Conservation (phyloP, 1,139 yeast species). For the Geotrichum aggregatum region DNA sequence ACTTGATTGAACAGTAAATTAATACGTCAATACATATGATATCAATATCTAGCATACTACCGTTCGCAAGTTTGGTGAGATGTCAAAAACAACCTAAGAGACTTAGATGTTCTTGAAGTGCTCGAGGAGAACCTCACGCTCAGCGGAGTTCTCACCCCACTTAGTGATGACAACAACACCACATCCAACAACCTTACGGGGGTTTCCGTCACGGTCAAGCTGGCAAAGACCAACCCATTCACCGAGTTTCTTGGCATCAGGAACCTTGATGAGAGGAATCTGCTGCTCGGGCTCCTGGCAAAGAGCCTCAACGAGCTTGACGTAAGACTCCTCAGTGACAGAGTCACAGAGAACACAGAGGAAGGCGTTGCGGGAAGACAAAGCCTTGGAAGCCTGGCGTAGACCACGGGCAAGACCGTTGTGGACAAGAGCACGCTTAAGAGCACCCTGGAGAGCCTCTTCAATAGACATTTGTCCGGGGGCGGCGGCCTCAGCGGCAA, state of each 20-base stretch:
- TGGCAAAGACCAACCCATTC: slow-evolving; percentile 99
- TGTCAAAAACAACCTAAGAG: slow-evolving; percentile 45
- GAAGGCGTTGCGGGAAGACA: slow-evolving; percentile 91
- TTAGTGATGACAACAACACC: slow-evolving; percentile 98
- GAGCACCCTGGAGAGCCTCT: slow-evolving; percentile 97
- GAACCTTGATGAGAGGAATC: slow-evolving; percentile 97
- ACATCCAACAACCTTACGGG: slow-evolving; percentile 99
- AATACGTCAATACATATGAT: slow-evolving; percentile 16
- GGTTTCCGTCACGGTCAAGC: slow-evolving; percentile 99
- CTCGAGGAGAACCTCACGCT: slow-evolving; percentile 94
- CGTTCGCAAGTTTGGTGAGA: background rate
- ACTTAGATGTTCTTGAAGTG: slow-evolving; percentile 68
- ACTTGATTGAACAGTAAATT: slow-evolving; percentile 12
- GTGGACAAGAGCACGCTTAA: slow-evolving; percentile 96
- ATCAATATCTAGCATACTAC: background rate
- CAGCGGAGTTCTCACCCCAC: slow-evolving; percentile 99
- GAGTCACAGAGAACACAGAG: slow-evolving; percentile 97
- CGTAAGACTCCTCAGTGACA: slow-evolving; percentile 95
- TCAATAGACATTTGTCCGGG: slow-evolving; percentile 90
- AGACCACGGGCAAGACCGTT: slow-evolving; percentile 99
- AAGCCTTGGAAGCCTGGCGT: slow-evolving; percentile 99
- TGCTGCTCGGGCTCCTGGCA: slow-evolving; percentile 96
- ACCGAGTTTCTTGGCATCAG: slow-evolving; percentile 99
- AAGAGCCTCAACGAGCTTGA: slow-evolving; percentile 97
- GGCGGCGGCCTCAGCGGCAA: slow-evolving; percentile 69